Conservation (phyloP, 192 early-diverging fungal species). For the Neocallimastix lanati region DNA sequence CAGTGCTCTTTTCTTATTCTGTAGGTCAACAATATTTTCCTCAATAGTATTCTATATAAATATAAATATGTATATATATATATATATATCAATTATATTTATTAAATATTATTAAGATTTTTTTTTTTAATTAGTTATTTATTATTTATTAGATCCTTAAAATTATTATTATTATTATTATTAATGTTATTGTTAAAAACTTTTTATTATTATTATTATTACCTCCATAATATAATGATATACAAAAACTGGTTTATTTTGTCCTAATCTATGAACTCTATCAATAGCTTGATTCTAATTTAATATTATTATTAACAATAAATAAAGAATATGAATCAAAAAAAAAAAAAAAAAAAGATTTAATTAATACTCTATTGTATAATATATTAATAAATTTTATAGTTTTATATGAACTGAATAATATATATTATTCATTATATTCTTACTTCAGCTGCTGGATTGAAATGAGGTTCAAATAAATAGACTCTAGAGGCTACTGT, state of each 20-base stretch:
- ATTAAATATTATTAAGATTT: too few relatives aligned
- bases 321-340: neutral
- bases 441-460: neutral
- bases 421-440: too few relatives aligned
- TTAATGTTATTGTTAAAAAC: too few relatives aligned
- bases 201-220: neutral
- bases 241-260: slow-evolving; percentile 39
- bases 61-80: too few relatives aligned
- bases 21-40: slow-evolving; percentile 66
- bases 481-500: slow-evolving; percentile 47
- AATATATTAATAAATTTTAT: too few relatives aligned
- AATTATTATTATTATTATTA: too few relatives aligned
- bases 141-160: too few relatives aligned
- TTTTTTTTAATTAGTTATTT: too few relatives aligned
- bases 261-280: slow-evolving; percentile 63
- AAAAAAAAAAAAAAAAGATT: neutral
- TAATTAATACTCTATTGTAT: too few relatives aligned
- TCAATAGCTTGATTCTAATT: slow-evolving; percentile 66
- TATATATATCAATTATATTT: too few relatives aligned
- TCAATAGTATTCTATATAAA: slow-evolving; percentile 43
- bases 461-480: neutral
- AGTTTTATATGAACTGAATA: too few relatives aligned
- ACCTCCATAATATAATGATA: slow-evolving; percentile 38
- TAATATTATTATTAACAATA: too few relatives aligned
- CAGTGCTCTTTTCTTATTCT: slow-evolving; percentile 48